Evolutionary conservation across 331 rosid species (phyloP).

Genomic region (Ulmus americana): DNA sequence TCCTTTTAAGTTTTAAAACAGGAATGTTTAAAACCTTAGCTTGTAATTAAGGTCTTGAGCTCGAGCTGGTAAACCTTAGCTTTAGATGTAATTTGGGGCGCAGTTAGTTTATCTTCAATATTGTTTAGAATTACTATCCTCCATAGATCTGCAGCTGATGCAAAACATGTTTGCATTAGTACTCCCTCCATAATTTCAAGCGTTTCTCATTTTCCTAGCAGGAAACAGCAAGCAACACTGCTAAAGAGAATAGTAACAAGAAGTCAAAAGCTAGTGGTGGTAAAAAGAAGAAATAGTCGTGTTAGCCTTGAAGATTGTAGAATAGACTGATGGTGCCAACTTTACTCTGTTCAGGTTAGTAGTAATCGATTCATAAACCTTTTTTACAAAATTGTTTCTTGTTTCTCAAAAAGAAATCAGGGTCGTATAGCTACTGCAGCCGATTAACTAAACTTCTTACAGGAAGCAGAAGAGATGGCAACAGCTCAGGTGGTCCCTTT

Average conservation of each 20-base stretch:
- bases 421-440: no score
- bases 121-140: no score
- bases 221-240: slow-evolving; percentile 50
- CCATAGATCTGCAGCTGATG: neutral
- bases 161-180: neutral
- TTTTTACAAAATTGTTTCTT: no score
- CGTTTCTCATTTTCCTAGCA: slow-evolving; percentile 24
- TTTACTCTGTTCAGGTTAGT: slow-evolving; percentile 33
- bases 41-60: slow-evolving; percentile 4
- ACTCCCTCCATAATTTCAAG: neutral
- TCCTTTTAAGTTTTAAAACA: neutral
- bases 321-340: slow-evolving; percentile 15
- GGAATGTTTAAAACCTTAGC: neutral
- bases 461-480: neutral
- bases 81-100: no score
- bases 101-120: no score
- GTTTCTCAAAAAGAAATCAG: no score
- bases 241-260: slow-evolving; percentile 42
- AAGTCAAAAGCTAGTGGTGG: slow-evolving; percentile 47
- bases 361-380: neutral
- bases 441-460: neutral
- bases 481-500: neutral
- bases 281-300: slow-evolving; percentile 60
- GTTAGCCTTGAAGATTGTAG: neutral
- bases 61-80: neutral